Base-by-base conservation (phyloP, 129 eudicot species). In the Flaveria trinervia region DNA sequence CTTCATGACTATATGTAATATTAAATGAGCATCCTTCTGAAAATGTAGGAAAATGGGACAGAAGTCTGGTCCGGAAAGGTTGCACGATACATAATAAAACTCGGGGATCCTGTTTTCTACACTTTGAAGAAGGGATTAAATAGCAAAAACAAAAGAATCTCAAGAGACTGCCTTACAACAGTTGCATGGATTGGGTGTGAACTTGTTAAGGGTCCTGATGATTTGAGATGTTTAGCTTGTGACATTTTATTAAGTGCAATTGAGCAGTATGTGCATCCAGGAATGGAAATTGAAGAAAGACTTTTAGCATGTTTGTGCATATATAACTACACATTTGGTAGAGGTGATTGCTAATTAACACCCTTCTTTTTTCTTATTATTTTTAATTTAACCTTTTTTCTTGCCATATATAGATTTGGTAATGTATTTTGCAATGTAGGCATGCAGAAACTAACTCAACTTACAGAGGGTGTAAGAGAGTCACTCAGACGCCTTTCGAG, bases 131-230 rank as follows among this genome's bases (percentile, higher is more conserved):
- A 85, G 65, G 97, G 97, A 68, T 67, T 92, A 30, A 86, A 87
- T 49, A 84, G 95, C 85, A 85, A 85, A 44, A 79, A 79, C 64
- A 92, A 82, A 73, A 85, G 92, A 77, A 81, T 85, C 17, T 81
- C 92, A 20, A 77, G 87, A 84, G 90, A 92, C 60, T 84, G 90
- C 50, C 88, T 92, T 39, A 76, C 85, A 23, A 80, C 89, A 13
- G 73, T 86, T 48, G 84, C 97, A n/a, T 92, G 97, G 97, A 86
- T 92, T 4, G 97, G 97, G 44, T 85, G 88, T 39, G 96, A 89
- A 76, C 80, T 92, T 51, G 83, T 83, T 49, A 92, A 87, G 48
- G 79, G 81, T 79, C 78, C 84, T 8, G 83, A 85, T 75, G 86
- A 89, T 74, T 66, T 89, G 75, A 89, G 92, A 81, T 77, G 87